Conservation (phyloP, 2,329 filamentous ascomycete genomes). For the Aspergillus pseudoterreus region DNA sequence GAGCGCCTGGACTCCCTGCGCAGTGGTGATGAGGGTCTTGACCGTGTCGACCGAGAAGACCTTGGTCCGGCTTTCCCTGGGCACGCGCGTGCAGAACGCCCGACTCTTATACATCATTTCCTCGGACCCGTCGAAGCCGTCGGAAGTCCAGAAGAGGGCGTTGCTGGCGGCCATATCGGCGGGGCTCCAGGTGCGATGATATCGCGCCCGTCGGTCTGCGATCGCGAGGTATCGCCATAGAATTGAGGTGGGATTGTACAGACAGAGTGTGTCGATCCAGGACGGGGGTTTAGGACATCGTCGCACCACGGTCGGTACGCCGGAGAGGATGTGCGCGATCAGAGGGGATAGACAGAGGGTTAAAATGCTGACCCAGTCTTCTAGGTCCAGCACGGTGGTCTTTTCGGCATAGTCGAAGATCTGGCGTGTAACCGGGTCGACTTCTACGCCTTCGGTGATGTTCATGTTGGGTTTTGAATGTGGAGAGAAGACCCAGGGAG, state of each 20-base stretch:
- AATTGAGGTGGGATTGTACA: conserved; percentile 6
- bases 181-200: not conserved
- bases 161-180: conserved; percentile 5
- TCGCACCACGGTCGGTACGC: conserved; percentile 3
- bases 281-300: not conserved
- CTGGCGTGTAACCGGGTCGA: not conserved
- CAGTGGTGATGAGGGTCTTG: conserved; percentile 5
- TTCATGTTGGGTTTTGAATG: not conserved
- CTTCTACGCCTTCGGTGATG: not conserved
- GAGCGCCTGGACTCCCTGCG: conserved; percentile 3
- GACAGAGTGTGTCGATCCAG: conserved; percentile 4
- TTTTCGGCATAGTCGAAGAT: conserved; percentile 4
- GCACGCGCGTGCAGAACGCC: conserved; percentile 1
- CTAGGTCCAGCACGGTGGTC: not conserved
- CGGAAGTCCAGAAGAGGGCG: conserved; percentile 4
- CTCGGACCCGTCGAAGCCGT: conserved; percentile 4
- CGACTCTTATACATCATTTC: conserved; percentile 4
- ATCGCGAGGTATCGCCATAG: conserved; percentile 7
- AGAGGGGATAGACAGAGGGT: conserved; percentile 4
- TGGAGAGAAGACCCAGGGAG: too few relatives aligned
- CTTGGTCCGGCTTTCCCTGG: not conserved
- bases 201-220: conserved; percentile 1
- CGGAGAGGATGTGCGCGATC: conserved; percentile 2
- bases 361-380: conserved; percentile 5
- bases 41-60: conserved; percentile 1